Conservation (phyloP, 345 rosid species). For the Linum trigynum region DNA sequence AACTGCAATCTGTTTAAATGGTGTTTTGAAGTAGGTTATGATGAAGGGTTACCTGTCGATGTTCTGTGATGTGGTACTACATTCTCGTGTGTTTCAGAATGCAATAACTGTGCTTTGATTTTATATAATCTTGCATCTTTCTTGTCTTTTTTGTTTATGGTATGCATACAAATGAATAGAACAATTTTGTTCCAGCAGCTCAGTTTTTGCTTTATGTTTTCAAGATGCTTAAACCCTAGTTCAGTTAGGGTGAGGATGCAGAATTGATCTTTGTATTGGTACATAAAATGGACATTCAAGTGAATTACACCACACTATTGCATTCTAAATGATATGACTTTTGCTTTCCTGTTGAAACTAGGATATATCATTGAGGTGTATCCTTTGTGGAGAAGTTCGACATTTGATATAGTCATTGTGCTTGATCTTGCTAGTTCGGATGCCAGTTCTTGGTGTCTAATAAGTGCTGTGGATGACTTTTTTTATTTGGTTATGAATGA, state of each 20-base stretch:
- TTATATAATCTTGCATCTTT: no score
- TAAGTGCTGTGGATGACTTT: not conserved
- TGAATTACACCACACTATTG: not conserved
- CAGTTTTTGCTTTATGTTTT: not conserved
- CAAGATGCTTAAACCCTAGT: not conserved
- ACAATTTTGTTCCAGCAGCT: not conserved
- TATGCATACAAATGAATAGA: no score
- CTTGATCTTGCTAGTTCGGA: not conserved
- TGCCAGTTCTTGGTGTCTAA: not conserved
- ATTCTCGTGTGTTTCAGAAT: no score
- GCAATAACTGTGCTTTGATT: no score
- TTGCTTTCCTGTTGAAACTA: no score
- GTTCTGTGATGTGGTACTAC: no score
- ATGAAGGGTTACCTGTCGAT: no score
- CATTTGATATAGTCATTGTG: not conserved
- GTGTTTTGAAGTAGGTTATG: no score
- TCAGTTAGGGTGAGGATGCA: not conserved
- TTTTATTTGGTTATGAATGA: no score
- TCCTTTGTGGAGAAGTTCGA: not conserved
- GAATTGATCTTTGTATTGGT: not conserved
- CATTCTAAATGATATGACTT: not conserved
- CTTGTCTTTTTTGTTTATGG: no score
- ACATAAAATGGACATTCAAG: not conserved
- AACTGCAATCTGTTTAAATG: not conserved
- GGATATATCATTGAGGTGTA: not conserved